Evolutionary conservation across 75 land plant genomes (phyloP).

Genomic region (Pinus taeda): DNA sequence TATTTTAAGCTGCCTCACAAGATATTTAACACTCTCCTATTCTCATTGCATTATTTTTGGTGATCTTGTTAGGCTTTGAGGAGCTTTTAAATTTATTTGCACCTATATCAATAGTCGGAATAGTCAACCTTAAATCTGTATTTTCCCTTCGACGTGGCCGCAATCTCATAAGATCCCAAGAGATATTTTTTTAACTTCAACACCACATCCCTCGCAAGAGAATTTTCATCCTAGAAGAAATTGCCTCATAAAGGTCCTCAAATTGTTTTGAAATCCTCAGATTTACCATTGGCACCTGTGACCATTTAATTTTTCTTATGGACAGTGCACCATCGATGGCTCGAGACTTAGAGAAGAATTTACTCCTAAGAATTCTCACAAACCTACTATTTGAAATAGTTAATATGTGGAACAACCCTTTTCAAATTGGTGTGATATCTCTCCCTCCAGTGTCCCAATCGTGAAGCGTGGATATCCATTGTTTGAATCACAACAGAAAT

Average conservation of each 20-base stretch:
- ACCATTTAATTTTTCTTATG: slow-evolving; percentile 21
- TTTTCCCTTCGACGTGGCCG: slow-evolving; percentile 24
- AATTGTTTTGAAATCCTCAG: slow-evolving; percentile 39
- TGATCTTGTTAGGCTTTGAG: slow-evolving; percentile 34
- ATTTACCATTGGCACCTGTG: slow-evolving; percentile 22
- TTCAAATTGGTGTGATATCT: slow-evolving; percentile 55
- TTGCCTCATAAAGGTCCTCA: slow-evolving; percentile 97
- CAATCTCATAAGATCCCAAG: slow-evolving; percentile 61
- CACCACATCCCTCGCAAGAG: slow-evolving; percentile 5
- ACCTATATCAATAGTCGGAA: slow-evolving; percentile 37
- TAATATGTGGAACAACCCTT: slow-evolving; percentile 62
- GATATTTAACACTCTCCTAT: no score
- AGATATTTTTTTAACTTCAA: no score
- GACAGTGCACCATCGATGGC: slow-evolving; percentile 20
- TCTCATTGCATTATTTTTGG: no score
- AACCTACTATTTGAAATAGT: slow-evolving; percentile 92
- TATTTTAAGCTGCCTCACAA: no score
- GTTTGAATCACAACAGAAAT: slow-evolving; percentile 75
- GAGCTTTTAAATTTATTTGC: slow-evolving; percentile 51
- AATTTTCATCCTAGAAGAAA: slow-evolving; percentile 48
- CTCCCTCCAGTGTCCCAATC: slow-evolving; percentile 79
- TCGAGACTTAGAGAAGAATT: slow-evolving; percentile 44
- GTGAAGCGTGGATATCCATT: slow-evolving; percentile 61
- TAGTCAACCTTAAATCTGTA: slow-evolving; percentile 29
- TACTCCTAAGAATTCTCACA: slow-evolving; percentile 82